These are phyloP conservation scores for Terana coerulea DNA, from an alignment of 768 basidiomycete species.

Conservation along the genomic window DNA sequence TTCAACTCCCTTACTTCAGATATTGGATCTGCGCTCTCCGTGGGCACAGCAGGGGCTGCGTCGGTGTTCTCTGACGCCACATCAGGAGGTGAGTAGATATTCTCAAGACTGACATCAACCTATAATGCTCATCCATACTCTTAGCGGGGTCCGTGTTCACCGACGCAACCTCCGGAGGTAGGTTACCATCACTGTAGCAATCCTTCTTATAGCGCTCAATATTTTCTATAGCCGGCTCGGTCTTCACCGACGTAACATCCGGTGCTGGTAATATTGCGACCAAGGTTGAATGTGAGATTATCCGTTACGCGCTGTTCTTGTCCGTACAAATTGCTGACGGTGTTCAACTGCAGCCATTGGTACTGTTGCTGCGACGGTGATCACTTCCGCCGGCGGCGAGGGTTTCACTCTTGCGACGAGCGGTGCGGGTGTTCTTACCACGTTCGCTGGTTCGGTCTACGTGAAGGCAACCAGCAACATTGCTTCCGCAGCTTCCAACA, in stretches of 20 bases:
- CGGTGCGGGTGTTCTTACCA: slow-evolving; percentile 38
- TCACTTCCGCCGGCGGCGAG: slow-evolving; percentile 55
- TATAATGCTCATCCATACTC: not conserved
- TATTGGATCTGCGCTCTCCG: slow-evolving; percentile 22
- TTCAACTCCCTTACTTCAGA: slow-evolving; percentile 37
- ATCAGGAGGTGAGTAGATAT: slow-evolving; percentile 13
- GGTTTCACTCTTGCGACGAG: slow-evolving; percentile 56
- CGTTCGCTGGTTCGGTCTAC: slow-evolving; percentile 50
- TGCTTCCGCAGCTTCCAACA: not conserved
- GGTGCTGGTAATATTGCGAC: too few species aligned
- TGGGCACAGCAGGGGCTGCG: slow-evolving; percentile 14
- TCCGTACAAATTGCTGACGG: too few species aligned
- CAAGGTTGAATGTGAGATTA: not conserved
- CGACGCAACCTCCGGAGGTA: slow-evolving; percentile 26
- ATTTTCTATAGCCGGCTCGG: slow-evolving; percentile 15
- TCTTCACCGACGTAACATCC: slow-evolving; percentile 17
- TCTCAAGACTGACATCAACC: not conserved
- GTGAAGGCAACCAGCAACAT: slow-evolving; percentile 42
- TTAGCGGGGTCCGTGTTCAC: slow-evolving; percentile 37
- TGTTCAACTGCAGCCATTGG: slow-evolving; percentile 41
- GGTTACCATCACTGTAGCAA: not conserved
- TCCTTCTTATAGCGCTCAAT: not conserved
- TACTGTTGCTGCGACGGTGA: slow-evolving; percentile 48
- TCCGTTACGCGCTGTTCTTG: too few species aligned
- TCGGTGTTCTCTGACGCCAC: slow-evolving; percentile 30